Evolutionary conservation across 2,329 filamentous ascomycete genomes (phyloP), one percentile per base, ranked within the genome.

Genomic region (Aspergillus sp.): DNA sequence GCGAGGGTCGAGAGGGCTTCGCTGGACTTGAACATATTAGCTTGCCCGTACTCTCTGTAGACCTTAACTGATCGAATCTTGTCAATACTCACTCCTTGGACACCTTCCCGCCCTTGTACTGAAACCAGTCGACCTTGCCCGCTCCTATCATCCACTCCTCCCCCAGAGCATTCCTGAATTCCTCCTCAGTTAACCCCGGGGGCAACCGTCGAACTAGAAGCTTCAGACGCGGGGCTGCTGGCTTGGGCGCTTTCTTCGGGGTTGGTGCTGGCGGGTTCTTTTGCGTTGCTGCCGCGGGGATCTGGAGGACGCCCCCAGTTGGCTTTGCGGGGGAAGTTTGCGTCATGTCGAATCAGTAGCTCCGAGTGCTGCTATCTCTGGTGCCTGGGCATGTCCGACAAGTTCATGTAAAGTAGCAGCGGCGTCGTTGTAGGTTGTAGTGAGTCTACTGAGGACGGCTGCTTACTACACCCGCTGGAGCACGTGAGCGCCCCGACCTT

Each of bases 41-140:
- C 45, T 8, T 48, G 44, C 27, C 5, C 4, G 4, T 6, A 3
- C 26, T 39, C 1, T 39, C 41, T 7, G 10, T 26, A 33, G 39
- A 19, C 19, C 19, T 19, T 19, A 19, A 19, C 19, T 44, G 12
- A 32, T 19, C 5, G 12, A 35, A 33, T 7, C 7, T 12, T 27
- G 27, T 28, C 0, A 27, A 56, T 51, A 70, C 81, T 56, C 72
- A 94, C 89, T 95, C 87, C 62, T 82, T 85, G 1, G 89, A 90
- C 40, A 91, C 75, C 63, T 95, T 94, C 55, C 84, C 84, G 46
- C 76, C 70, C 48, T 78, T 78, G 64, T 80, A 98, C 42, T 78
- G 78, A 54, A 86, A 75, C 87, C 88, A 96, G 64, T 94, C 90
- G 8, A 94, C 81, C 62, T 83, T 93, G 30, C 88, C 88, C 42